Evolutionary conservation across 1,139 yeast genomes (phyloP), one percentile per base, ranked within the genome.

Genomic region (Hansenula lynferdii): DNA sequence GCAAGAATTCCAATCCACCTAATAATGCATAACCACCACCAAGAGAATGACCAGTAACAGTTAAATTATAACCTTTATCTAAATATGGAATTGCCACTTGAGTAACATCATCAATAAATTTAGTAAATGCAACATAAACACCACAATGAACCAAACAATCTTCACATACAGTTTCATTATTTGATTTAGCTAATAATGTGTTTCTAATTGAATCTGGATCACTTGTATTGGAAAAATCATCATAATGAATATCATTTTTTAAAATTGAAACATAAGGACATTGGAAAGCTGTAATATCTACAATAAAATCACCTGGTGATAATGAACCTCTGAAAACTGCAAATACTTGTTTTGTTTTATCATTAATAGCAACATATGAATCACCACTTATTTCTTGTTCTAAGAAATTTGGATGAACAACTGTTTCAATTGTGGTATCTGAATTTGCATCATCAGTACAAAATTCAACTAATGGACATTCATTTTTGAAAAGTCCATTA

Each of bases 1-100:
- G 47, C 43, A 65, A 65, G 40, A 77, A 65, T 50, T 82, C 89
- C 20, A 78, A 64, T 0, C 84, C 89, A 10, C 77, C 69, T 28
- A 84, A 58, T 12, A 69, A 58, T 0, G 87, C 81, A 39, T 81
- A 59, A 0, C 87, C 86, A 3, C 81, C 92, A 2, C 92, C 94
- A 21, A 83, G 56, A 0, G 92, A 83, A 58, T 83, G 92, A 0
- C 92, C 92, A 2, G 76, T 62, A 3, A 81, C 66, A 4, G 73
- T 67, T 15, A 81, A 46, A 31, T 65, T 57, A 53, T 77, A 80
- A 20, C 67, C 68, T 56, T 51, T 35, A 42, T 56, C 54, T 43
- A 72, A 42, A 50, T 53, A 18, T 50, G 49, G 34, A 61, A 59
- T 12, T 69, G 62, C 16, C 62, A 62, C 15, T 53, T 53, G 19